Conservation (phyloP, 2,329 filamentous ascomycete genomes). For the Fusarium citri region DNA sequence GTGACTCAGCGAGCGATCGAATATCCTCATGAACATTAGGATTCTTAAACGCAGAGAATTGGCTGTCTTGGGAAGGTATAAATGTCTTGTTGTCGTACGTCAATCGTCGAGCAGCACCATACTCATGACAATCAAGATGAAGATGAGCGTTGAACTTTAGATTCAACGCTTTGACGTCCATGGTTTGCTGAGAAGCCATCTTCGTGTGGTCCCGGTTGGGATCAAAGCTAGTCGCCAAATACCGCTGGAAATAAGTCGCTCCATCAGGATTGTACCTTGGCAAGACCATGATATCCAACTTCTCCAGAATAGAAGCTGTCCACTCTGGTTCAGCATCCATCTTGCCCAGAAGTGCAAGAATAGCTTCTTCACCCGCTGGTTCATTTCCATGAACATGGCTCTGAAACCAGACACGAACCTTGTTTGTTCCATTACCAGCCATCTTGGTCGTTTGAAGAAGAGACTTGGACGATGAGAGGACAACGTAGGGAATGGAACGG, state of each 20-base stretch:
- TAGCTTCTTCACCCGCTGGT: slow-evolving; percentile 48
- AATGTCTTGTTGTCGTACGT: slow-evolving; percentile 31
- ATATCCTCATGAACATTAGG: slow-evolving; percentile 50
- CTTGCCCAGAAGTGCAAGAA: slow-evolving; percentile 47
- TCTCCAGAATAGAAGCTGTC: slow-evolving; percentile 44
- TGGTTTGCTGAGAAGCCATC: slow-evolving; percentile 48
- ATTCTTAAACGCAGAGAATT: slow-evolving; percentile 51
- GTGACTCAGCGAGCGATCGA: slow-evolving; percentile 42
- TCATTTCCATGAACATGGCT: slow-evolving; percentile 51
- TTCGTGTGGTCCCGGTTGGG: slow-evolving; percentile 51
- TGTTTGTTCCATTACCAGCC: slow-evolving; percentile 22
- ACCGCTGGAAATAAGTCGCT: slow-evolving; percentile 50
- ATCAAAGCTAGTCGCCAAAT: slow-evolving; percentile 46
- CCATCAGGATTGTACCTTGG: slow-evolving; percentile 51
- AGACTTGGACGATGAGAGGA: slow-evolving; percentile 1
- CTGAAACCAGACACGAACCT: slow-evolving; percentile 50
- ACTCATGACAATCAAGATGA: slow-evolving; percentile 50
- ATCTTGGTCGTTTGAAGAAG: background rate
- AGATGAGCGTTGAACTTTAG: slow-evolving; percentile 48
- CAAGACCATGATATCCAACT: slow-evolving; percentile 48
- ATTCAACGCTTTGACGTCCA: slow-evolving; percentile 46
- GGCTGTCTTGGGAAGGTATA: slow-evolving; percentile 43
- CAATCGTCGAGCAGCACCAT: slow-evolving; percentile 27
- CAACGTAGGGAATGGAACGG: slow-evolving; percentile 32
- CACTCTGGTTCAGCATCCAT: slow-evolving; percentile 47